Percentiles rank a stretch among this genome's conserved stretches.
These are phyloP conservation scores for Fusarium sp. DNA, from an alignment of 2,329 filamentous ascomycete genomes.

Conservation along the genomic window DNA sequence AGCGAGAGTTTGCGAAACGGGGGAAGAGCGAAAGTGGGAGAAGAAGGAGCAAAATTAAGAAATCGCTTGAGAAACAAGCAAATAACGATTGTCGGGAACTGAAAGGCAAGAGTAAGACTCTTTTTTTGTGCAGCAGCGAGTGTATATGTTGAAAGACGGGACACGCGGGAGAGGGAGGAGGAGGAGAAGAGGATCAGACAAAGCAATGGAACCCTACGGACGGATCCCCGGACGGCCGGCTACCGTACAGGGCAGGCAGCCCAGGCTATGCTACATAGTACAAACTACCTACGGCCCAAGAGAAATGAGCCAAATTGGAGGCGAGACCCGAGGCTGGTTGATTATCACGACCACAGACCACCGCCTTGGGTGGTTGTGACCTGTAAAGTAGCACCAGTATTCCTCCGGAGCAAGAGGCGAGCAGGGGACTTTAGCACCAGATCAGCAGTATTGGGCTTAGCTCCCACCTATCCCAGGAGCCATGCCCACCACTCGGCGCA, in stretches of 20 bases:
- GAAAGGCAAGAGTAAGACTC: constrained; percentile 1
- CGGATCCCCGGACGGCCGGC: constrained; percentile 12
- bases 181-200: constrained; percentile 16
- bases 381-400: constrained; percentile 26
- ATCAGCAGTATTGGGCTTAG: constrained; percentile 39
- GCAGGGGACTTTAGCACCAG: constrained; percentile 30
- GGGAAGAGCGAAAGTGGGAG: constrained; percentile 9
- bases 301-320: constrained; percentile 40
- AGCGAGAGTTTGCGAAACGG: neutral
- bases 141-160: constrained; percentile 14
- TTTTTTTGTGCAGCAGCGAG: constrained; percentile 20
- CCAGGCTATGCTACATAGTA: constrained; percentile 7
- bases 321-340: constrained; percentile 42
- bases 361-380: neutral
- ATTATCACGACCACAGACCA: constrained; percentile 38
- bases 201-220: neutral
- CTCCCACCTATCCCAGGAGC: constrained; percentile 22
- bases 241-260: neutral
- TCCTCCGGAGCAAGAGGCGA: constrained; percentile 12
- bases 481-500: constrained; percentile 41
- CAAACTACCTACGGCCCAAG: constrained; percentile 16
- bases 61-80: constrained; percentile 2
- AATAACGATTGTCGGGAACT: constrained; percentile 24
- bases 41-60: neutral
- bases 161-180: constrained; percentile 20